phyloP scores from a whole-genome alignment of 2,329 filamentous ascomycete genomes.

The Aureobasidium sp. region DNA sequence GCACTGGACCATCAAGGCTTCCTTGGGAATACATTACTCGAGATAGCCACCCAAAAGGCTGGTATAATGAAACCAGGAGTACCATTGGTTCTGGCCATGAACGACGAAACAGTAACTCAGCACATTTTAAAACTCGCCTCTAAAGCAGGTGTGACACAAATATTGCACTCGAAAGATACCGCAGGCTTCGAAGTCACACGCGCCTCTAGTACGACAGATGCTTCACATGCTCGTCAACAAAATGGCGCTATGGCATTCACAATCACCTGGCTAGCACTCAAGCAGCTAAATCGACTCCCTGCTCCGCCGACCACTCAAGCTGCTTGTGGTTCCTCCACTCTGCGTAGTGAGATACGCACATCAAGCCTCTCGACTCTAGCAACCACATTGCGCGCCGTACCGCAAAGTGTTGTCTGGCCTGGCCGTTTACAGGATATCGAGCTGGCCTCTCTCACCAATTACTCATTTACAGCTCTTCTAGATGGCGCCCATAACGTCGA shows the following conservation, averaged over 20 bases:
- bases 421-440: constrained; percentile 74
- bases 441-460: constrained; percentile 57
- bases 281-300: constrained; percentile 20
- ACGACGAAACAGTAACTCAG: constrained; percentile 18
- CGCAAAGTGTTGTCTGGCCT: constrained; percentile 49
- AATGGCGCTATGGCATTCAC: constrained; percentile 24
- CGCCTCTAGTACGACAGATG: background rate
- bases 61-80: constrained; percentile 86
- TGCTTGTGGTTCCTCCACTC: constrained; percentile 27
- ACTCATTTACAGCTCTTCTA: constrained; percentile 67
- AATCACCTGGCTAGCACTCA: constrained; percentile 22
- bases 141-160: constrained; percentile 16
- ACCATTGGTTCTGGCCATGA: constrained; percentile 67
- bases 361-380: constrained; percentile 28
- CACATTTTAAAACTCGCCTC: background rate
- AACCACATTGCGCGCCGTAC: constrained; percentile 10
- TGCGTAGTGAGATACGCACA: background rate
- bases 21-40: constrained; percentile 81
- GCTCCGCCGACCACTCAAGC: constrained; percentile 9
- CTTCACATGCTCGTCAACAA: constrained; percentile 15
- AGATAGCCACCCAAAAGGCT: constrained; percentile 89
- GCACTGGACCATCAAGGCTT: constrained; percentile 91
- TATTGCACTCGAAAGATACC: constrained; percentile 14
- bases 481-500: constrained; percentile 96
- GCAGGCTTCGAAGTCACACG: constrained; percentile 5